These are phyloP conservation scores for Rhizopogon sp. DNA, from an alignment of 768 basidiomycete genomes.

Conservation along the genomic window DNA sequence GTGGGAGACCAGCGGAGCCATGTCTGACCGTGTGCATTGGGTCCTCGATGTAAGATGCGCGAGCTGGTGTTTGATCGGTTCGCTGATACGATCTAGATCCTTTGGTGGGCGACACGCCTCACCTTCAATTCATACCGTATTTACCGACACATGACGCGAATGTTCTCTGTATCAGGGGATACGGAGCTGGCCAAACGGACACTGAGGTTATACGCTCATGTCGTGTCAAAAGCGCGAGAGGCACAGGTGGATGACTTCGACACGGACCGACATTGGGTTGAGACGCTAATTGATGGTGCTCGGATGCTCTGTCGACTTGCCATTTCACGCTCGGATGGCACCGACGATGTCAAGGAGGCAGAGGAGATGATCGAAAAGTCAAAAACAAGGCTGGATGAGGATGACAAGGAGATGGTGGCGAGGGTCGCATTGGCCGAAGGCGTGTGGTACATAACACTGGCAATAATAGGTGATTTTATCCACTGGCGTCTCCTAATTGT, in stretches of 20 bases:
- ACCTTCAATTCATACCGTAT: constrained; percentile 91
- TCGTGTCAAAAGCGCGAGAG: constrained; percentile 79
- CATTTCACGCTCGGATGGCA: constrained; percentile 35
- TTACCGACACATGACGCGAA: constrained; percentile 77
- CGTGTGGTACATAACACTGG: constrained; percentile 65
- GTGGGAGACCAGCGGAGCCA: constrained; percentile 72
- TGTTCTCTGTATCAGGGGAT: constrained; percentile 61
- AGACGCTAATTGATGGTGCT: constrained; percentile 71
- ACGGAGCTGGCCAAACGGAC: constrained; percentile 64
- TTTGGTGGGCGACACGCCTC: constrained; percentile 92
- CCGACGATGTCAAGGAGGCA: constrained; percentile 61
- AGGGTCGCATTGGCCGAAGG: constrained; percentile 67
- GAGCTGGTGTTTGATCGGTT: not conserved
- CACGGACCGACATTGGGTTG: constrained; percentile 66
- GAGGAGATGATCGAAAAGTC: constrained; percentile 57
- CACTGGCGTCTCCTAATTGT: not conserved
- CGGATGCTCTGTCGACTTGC: constrained; percentile 66
- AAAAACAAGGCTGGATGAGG: constrained; percentile 42
- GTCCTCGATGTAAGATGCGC: constrained; percentile 62
- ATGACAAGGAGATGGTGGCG: constrained; percentile 51
- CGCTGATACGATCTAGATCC: constrained; percentile 41
- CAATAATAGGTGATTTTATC: constrained; percentile 50
- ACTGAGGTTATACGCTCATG: constrained; percentile 75
- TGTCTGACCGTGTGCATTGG: constrained; percentile 65
- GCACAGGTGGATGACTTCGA: constrained; percentile 49